Evolutionary conservation across 257 asterid genomes (phyloP).

Genomic region (Solanum sejunctum): DNA sequence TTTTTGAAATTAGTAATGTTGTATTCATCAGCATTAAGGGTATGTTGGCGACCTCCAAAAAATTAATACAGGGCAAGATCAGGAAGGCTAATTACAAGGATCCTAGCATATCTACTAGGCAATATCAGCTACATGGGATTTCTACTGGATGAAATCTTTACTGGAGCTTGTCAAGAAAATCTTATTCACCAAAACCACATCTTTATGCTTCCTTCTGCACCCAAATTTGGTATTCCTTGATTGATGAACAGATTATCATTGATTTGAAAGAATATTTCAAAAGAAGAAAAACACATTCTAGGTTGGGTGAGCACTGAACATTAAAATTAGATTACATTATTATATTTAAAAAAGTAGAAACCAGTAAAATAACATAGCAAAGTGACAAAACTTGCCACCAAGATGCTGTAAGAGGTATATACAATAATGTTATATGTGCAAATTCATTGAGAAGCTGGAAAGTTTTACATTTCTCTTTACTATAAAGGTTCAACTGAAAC

Average conservation of each 20-base stretch:
- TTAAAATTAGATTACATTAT: neutral
- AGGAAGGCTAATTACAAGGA: no score
- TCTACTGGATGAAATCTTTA: neutral
- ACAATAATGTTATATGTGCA: neutral
- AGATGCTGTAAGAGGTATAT: neutral
- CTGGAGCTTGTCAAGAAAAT: neutral
- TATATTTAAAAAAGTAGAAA: neutral
- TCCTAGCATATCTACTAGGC: neutral
- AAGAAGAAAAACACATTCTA: neutral
- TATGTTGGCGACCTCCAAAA: no score
- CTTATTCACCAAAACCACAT: neutral
- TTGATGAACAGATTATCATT: neutral
- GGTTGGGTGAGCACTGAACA: neutral
- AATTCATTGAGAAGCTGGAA: neutral
- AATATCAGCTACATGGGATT: neutral
- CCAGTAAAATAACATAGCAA: neutral
- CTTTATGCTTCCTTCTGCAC: neutral
- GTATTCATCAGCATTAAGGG: no score
- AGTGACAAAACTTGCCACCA: neutral
- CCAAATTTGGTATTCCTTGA: neutral
- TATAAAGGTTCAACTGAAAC: neutral
- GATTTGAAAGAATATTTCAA: neutral
- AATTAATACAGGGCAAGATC: no score
- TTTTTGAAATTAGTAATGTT: no score
- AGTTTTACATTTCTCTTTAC: neutral